phyloP scores from a whole-genome alignment of 2,329 filamentous ascomycete genomes.

The Paecilomyces sp. region DNA sequence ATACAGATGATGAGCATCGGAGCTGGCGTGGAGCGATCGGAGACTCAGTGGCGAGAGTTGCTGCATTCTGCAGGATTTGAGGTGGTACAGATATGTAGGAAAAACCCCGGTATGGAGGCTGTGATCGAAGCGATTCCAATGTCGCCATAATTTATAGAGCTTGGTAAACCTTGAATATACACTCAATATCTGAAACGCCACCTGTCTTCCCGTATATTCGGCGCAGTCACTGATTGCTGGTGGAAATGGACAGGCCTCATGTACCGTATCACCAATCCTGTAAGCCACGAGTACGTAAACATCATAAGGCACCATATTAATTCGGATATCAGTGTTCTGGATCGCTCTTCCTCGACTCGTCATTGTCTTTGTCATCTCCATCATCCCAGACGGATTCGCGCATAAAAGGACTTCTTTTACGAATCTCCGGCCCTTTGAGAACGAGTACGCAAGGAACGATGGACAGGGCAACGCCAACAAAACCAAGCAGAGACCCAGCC shows the following conservation, averaged over 20 bases:
- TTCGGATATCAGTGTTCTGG: not conserved
- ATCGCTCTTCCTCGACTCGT: not conserved
- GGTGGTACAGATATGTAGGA: constrained; percentile 13
- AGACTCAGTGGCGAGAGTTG: constrained; percentile 23
- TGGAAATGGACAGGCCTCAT: no score
- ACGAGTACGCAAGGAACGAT: constrained; percentile 36
- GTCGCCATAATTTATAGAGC: not conserved
- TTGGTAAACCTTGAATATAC: not conserved
- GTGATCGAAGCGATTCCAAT: constrained; percentile 6
- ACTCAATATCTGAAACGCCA: not conserved
- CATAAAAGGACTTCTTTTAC: not conserved
- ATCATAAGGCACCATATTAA: no score
- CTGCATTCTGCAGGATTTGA: constrained; percentile 20
- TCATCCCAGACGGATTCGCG: not conserved
- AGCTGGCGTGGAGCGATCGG: constrained; percentile 25
- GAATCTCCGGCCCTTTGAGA: constrained; percentile 34
- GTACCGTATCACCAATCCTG: no score
- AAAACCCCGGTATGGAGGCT: constrained; percentile 7
- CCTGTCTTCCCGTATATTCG: no score
- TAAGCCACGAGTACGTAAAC: no score
- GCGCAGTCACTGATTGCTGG: no score
- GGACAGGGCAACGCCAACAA: constrained; percentile 32
- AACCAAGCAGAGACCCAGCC: constrained; percentile 38
- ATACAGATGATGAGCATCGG: constrained; percentile 34
- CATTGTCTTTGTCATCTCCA: not conserved